These are phyloP conservation scores for Termitomyces sp. DNA, from an alignment of 768 basidiomycete species.

Conservation along the genomic window DNA sequence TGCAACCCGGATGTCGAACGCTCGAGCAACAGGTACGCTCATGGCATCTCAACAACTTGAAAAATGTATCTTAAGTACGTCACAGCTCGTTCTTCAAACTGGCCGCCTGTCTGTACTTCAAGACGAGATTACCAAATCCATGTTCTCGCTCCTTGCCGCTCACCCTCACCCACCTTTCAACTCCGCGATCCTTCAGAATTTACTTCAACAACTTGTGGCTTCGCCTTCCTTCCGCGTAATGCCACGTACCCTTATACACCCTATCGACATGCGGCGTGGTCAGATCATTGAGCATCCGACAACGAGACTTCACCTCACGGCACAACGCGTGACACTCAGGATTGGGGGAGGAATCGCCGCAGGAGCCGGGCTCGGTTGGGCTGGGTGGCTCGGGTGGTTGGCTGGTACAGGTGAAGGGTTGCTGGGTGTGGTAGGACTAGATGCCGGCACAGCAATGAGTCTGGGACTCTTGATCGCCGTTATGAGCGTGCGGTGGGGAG, in stretches of 20 bases:
- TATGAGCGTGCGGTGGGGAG: conserved; percentile 55
- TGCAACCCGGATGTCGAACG: conserved; percentile 39
- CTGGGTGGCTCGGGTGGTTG: conserved; percentile 54
- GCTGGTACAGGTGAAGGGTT: conserved; percentile 37
- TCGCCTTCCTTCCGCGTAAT: conserved; percentile 45
- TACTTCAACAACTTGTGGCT: conserved; percentile 47
- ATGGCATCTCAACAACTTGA: not conserved
- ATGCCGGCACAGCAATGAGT: conserved; percentile 58
- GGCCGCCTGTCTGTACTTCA: conserved; percentile 55
- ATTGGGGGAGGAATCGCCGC: conserved; percentile 45
- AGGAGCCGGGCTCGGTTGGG: conserved; percentile 57
- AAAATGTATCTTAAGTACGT: not conserved
- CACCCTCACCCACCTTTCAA: conserved; percentile 37
- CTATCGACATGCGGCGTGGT: conserved; percentile 46
- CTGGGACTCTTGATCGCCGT: conserved; percentile 51
- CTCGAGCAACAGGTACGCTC: conserved; percentile 48
- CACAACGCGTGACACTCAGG: conserved; percentile 53
- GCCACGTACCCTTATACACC: conserved; percentile 43
- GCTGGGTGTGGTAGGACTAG: conserved; percentile 37
- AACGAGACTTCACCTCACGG: conserved; percentile 57
- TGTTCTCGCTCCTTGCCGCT: conserved; percentile 36
- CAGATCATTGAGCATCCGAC: conserved; percentile 59
- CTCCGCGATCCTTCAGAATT: conserved; percentile 59
- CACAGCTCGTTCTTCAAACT: conserved; percentile 63
- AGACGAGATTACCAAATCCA: conserved; percentile 35